Conservation (phyloP, 768 basidiomycete genomes). For the Chalciporus chontae region DNA sequence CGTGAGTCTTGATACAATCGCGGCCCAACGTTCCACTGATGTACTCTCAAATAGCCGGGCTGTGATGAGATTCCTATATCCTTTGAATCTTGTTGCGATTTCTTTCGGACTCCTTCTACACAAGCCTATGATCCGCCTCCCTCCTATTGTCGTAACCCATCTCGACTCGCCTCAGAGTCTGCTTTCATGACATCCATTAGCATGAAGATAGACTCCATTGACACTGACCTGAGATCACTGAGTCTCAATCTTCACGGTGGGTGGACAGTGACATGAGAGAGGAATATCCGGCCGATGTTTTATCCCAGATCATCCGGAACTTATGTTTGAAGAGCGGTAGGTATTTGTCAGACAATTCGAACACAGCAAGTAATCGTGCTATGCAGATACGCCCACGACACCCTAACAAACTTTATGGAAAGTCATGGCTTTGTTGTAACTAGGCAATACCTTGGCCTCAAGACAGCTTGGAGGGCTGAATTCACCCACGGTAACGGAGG, state of each 20-base stretch:
- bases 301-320: constrained; percentile 59
- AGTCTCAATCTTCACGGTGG: constrained; percentile 73
- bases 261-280: constrained; percentile 11
- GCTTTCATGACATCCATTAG: constrained; percentile 56
- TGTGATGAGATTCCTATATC: constrained; percentile 25
- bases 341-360: constrained; percentile 17
- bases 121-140: constrained; percentile 37
- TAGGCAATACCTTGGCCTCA: constrained; percentile 61
- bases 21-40: background rate
- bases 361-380: constrained; percentile 6
- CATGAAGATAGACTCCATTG: constrained; percentile 46
- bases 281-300: constrained; percentile 6
- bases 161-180: constrained; percentile 14
- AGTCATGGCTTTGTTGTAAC: constrained; percentile 69
- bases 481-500: constrained; percentile 57
- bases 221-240: constrained; percentile 52
- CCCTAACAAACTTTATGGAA: constrained; percentile 63
- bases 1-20: constrained; percentile 7
- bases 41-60: constrained; percentile 2
- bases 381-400: constrained; percentile 67
- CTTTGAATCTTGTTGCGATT: constrained; percentile 44
- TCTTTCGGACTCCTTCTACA: constrained; percentile 29
- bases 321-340: constrained; percentile 62
- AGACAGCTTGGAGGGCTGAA: constrained; percentile 78
- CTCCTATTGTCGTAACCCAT: constrained; percentile 33